A percentile compares a stretch with the other conserved stretches of the same genome.
These are phyloP conservation scores for Lipomyces kockii DNA, from an alignment of 805 yeast species.

Conservation along the genomic window DNA sequence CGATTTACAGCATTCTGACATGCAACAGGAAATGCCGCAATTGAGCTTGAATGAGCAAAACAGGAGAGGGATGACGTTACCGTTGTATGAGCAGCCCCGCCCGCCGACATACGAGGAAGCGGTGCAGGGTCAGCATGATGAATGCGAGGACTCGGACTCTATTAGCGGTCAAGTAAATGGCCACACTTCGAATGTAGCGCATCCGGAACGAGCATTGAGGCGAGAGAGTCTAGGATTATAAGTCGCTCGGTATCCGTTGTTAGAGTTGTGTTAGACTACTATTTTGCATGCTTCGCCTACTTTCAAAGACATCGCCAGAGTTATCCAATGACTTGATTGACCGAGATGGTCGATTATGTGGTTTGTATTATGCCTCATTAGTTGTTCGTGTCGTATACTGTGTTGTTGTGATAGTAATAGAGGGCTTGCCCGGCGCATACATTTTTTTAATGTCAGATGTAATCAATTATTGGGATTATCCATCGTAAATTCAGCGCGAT, in stretches of 20 bases:
- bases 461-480: no score
- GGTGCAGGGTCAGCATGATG: background rate
- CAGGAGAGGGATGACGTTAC: background rate
- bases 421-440: no score
- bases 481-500: no score
- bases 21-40: background rate
- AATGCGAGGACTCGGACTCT: background rate
- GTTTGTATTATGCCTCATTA: no score
- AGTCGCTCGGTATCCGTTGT: background rate
- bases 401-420: no score
- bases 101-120: conserved; percentile 1
- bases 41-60: background rate
- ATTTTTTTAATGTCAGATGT: no score
- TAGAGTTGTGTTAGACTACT: no score
- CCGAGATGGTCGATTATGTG: no score
- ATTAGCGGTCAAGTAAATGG: background rate
- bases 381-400: no score
- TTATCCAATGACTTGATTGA: no score
- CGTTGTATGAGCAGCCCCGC: background rate
- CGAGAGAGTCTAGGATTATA: background rate
- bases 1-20: background rate
- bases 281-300: no score
- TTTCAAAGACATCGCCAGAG: no score
- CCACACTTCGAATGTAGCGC: background rate
- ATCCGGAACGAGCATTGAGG: background rate